Evolutionary conservation across 2,329 filamentous ascomycete species (phyloP), one percentile per base, ranked within the genome.

Genomic region (Aspergillus tamarii): DNA sequence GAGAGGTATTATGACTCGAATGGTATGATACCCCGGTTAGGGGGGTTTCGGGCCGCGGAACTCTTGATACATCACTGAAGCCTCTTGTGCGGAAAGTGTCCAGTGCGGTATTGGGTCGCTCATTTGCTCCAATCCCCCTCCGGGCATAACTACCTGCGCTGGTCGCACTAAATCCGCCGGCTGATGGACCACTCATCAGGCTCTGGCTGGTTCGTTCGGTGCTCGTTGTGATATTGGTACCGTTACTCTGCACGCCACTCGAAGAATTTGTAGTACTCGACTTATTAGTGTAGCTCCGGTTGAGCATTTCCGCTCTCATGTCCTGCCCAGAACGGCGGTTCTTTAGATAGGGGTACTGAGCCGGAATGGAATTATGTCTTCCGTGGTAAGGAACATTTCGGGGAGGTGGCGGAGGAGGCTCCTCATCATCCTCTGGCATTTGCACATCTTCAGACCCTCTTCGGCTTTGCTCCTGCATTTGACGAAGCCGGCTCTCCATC

Each of bases 101-200:
- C 53, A 78, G 74, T 19, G 80, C 77, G 21, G 81, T 83, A 78
- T 72, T 83, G 57, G 72, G 84, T 74, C 77, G 81, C 75, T 77
- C 75, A 36, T 71, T 67, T 36, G 66, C 69, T 58, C 62, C 74
- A 59, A 77, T 78, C 68, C 89, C 90, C 73, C 91, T 91, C 65
- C 94, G 88, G 34, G 93, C 94, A 67, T 96, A 88, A 78, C 94
- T 98, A 60, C 94, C 95, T 19, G 95, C 95, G 78, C 95, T 98
- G 19, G 95, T 98, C 57, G 93, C 92, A 76, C 94, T 98, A 78
- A 97, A 93, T 14, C 87, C 94, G 57, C 94, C 89, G 0, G 95
- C 95, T 59, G 95, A 98, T 59, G 88, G 85, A 3, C 94, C 95
- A 76, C 94, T 98, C 94, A 97, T 97, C 50, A 99, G 78, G 72